Evolutionary conservation across 2,329 filamentous ascomycete species (phyloP).

Genomic region (Aspergillus arachidicola): DNA sequence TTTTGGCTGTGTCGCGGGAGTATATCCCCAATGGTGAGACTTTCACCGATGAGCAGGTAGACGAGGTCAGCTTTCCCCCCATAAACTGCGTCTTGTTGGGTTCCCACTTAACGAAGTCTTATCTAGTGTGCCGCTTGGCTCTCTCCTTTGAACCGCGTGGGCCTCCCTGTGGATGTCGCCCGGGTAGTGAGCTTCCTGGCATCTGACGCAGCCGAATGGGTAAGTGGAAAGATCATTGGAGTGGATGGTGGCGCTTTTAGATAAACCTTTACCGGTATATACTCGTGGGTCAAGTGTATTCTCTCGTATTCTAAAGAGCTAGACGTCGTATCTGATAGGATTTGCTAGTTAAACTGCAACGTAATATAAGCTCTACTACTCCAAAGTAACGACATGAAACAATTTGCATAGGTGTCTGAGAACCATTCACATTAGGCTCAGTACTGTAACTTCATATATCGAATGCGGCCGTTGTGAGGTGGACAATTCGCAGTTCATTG

Average conservation of each 20-base stretch:
- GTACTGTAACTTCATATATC: too few species aligned
- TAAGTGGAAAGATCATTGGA: neutral
- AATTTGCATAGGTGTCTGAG: fast-evolving
- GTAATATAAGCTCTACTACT: too few species aligned
- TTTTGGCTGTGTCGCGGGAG: slow-evolving; percentile 43
- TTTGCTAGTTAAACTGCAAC: too few species aligned
- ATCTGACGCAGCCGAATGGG: slow-evolving; percentile 11
- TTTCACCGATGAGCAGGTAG: slow-evolving; percentile 7
- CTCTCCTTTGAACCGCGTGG: slow-evolving; percentile 8
- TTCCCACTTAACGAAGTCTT: too few species aligned
- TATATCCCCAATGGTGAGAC: slow-evolving; percentile 16
- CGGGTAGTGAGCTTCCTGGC: slow-evolving; percentile 14
- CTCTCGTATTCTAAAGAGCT: too few species aligned
- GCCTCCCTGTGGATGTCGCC: slow-evolving; percentile 13
- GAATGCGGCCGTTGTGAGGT: too few species aligned
- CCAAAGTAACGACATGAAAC: too few species aligned
- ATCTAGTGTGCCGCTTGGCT: slow-evolving; percentile 5
- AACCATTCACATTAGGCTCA: too few species aligned
- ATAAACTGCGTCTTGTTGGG: neutral
- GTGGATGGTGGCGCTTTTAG: neutral
- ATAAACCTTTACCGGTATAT: too few species aligned
- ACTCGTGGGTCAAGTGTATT: too few species aligned
- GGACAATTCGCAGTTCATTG: too few species aligned
- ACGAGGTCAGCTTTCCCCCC: neutral
- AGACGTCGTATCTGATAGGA: too few species aligned